phyloP scores from a whole-genome alignment of 768 basidiomycete genomes.

The Harrya chromipes region DNA sequence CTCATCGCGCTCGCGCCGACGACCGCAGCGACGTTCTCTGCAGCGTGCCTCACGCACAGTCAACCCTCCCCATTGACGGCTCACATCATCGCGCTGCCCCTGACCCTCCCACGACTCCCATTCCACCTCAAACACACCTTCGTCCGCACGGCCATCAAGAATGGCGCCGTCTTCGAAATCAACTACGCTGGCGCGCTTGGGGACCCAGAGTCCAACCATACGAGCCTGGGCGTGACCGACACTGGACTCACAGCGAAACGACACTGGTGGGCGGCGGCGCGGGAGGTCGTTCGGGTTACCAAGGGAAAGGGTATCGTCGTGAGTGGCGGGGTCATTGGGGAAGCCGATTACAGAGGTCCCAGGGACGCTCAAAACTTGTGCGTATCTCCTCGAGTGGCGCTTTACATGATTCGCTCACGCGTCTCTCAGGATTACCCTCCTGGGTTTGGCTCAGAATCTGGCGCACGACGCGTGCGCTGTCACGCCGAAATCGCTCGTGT shows the following conservation, averaged over 20 bases:
- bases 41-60: conserved; percentile 78
- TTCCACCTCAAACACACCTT: conserved; percentile 84
- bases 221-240: conserved; percentile 48
- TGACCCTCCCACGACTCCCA: conserved; percentile 73
- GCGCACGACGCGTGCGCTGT: conserved; percentile 62
- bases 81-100: conserved; percentile 77
- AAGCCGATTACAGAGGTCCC: conserved; percentile 66
- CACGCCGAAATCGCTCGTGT: conserved; percentile 60
- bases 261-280: conserved; percentile 81
- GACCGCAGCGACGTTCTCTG: conserved; percentile 66
- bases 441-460: conserved; percentile 66
- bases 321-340: conserved; percentile 61
- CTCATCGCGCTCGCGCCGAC: conserved; percentile 75
- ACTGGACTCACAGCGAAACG: conserved; percentile 56
- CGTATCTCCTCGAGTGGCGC: conserved; percentile 18
- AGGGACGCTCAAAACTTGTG: conserved; percentile 77
- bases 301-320: conserved; percentile 76
- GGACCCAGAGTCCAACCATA: conserved; percentile 47
- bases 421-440: conserved; percentile 53
- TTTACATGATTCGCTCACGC: too few relatives aligned
- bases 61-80: conserved; percentile 73
- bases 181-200: conserved; percentile 72
- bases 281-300: conserved; percentile 75
- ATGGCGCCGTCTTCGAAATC: conserved; percentile 82
- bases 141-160: conserved; percentile 74